Evolutionary conservation across 495 filamentous ascomycete species (phyloP).

Genomic region (Neurospora sp.): DNA sequence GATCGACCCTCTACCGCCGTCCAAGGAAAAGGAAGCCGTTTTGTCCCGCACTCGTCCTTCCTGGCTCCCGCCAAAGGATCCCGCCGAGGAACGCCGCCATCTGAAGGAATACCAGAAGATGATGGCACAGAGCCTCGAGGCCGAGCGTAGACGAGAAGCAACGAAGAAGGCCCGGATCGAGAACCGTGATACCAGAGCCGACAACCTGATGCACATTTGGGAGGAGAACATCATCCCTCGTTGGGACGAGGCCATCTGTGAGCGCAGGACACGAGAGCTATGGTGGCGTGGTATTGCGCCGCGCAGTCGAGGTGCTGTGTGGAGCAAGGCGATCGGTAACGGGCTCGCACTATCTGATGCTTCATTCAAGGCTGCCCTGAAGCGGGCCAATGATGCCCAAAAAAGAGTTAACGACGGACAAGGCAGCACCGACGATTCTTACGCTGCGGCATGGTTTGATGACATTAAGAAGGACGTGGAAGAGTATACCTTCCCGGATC

Average conservation of each 20-base stretch:
- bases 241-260: conserved; percentile 66
- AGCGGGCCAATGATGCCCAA: conserved; percentile 60
- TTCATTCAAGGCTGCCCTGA: conserved; percentile 70
- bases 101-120: conserved; percentile 87
- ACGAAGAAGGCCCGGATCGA: conserved; percentile 37
- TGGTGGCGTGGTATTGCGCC: conserved; percentile 92
- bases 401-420: conserved; percentile 35
- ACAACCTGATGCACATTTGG: conserved; percentile 71
- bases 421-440: conserved; percentile 35
- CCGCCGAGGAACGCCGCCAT: conserved; percentile 85
- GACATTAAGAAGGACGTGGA: conserved; percentile 61
- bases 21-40: conserved; percentile 92
- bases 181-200: conserved; percentile 47
- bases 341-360: conserved; percentile 67
- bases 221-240: conserved; percentile 78
- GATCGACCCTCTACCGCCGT: conserved; percentile 92
- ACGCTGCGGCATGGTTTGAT: conserved; percentile 46
- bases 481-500: conserved; percentile 60
- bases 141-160: conserved; percentile 46
- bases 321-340: conserved; percentile 81
- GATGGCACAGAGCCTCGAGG: conserved; percentile 74
- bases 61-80: conserved; percentile 92
- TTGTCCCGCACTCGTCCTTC: conserved; percentile 83
- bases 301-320: conserved; percentile 70
- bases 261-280: conserved; percentile 70